phyloP scores from a whole-genome alignment of 306 rosid genomes.

The Ceratonia siliqua region DNA sequence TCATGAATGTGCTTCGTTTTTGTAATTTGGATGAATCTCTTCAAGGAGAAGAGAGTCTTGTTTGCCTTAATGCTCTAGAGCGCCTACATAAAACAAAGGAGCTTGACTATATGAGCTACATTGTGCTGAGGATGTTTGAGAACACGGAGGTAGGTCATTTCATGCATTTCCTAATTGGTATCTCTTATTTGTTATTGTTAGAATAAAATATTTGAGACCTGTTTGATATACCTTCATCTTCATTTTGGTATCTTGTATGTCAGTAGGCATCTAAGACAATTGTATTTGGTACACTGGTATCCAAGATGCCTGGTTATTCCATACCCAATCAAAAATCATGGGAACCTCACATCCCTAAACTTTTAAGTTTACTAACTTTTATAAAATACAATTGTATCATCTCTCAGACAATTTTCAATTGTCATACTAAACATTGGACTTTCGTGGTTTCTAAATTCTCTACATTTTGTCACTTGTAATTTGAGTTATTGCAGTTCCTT shows the following conservation, averaged over 20 bases:
- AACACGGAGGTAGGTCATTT: constrained; percentile 71
- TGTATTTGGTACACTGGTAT: no score
- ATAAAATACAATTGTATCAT: no score
- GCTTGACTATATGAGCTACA: constrained; percentile 97
- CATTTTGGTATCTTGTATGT: no score
- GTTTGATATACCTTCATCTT: no score
- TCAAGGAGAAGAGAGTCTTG: constrained; percentile 83
- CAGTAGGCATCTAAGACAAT: no score
- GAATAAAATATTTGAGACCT: background rate
- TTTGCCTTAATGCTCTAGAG: constrained; percentile 70
- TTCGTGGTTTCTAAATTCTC: background rate
- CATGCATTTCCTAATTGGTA: constrained; percentile 8
- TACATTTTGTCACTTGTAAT: background rate
- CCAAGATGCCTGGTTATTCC: no score
- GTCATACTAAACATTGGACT: no score
- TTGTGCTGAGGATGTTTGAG: constrained; percentile 93
- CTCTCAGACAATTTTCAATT: no score
- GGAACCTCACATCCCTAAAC: no score
- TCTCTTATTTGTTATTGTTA: constrained; percentile 6
- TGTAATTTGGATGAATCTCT: constrained; percentile 96
- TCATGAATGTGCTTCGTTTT: constrained; percentile 93
- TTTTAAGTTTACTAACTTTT: no score
- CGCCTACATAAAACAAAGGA: constrained; percentile 83
- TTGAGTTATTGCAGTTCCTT: background rate
- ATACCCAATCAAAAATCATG: no score